Base-by-base conservation (phyloP, 805 yeast genomes). In the Saturnispora bothae region DNA sequence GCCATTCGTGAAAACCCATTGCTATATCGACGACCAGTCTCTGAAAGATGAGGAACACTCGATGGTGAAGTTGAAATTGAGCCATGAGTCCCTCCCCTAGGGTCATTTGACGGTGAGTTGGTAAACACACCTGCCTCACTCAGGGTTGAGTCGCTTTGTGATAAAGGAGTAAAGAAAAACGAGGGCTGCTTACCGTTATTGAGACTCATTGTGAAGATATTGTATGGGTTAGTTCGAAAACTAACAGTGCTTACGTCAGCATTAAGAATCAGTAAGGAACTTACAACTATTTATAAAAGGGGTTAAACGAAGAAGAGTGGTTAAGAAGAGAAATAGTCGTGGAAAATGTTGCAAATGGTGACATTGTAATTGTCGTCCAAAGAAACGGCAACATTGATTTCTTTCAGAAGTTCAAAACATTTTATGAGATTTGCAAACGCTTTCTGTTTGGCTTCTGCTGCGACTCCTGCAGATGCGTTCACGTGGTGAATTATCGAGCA, bases 1-100 rank as follows among this genome's bases (percentile, higher is more conserved):
- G 81, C 79, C 53, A 75, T 66, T 33, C 76, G 61, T 4, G 79
- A 73, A 42, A 72, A 55, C 26, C 46, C 49, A 2, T 60, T 60
- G 39, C 60, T 54, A 3, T 55, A 49, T 19, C 56, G 45, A 30
- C 61, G 43, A 20, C 48, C 49, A 14, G 46, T 46, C 25, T 49
- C 58, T 25, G 41, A 33, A 19, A 48, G 29, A 35, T 41, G 38
- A 33, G 49, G 41, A 7, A 57, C 49, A 12, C 45, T 41, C 14
- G 56, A 50, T 10, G 52, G 49, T 18, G 49, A 36, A 13, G 41
- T 15, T 12, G 37, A 33, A 26, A 31, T 26, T 6, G 23, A 9
- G n/a, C n/a, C 18, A 28, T 10, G 33, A n/a, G 14, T 16, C 5
- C 10, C 10, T 10, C 25, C 10, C 25, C 10, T 7, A 10, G 7